A percentile compares a stretch with the other conserved stretches of the same genome.
Conservation (phyloP, 2,329 filamentous ascomycete species). For the Orbilia brochopaga region DNA sequence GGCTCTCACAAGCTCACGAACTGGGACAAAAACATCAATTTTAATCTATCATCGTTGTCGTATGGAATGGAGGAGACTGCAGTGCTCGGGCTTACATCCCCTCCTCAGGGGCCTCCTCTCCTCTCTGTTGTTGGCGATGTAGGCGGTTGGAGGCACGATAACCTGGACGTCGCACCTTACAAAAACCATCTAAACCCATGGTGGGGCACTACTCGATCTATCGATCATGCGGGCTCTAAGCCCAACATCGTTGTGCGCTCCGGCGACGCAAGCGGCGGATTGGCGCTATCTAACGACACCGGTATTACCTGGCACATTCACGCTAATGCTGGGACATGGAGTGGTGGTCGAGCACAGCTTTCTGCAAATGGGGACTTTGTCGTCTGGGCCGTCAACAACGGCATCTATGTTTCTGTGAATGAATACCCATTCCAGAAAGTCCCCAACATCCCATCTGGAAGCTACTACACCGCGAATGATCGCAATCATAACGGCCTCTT, state of each 20-base stretch:
- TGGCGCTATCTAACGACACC: constrained; percentile 63
- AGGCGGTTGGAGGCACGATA: constrained; percentile 61
- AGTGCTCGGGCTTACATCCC: constrained; percentile 62
- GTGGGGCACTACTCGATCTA: constrained; percentile 61
- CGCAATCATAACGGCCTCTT: constrained; percentile 64
- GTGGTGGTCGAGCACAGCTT: constrained; percentile 40
- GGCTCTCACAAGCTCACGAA: constrained; percentile 65
- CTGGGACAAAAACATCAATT: constrained; percentile 63
- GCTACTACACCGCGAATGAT: constrained; percentile 64
- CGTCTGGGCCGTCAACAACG: constrained; percentile 46
- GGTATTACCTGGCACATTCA: constrained; percentile 62
- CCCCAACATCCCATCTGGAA: constrained; percentile 59
- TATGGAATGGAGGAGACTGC: constrained; percentile 66
- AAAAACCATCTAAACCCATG: constrained; percentile 62
- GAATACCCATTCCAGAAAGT: constrained; percentile 61
- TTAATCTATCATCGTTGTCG: constrained; percentile 63
- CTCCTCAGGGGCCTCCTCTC: constrained; percentile 63
- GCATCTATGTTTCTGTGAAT: constrained; percentile 52
- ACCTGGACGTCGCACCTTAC: constrained; percentile 60
- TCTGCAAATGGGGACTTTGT: constrained; percentile 47
- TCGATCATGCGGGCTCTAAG: constrained; percentile 57
- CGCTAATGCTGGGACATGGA: constrained; percentile 59
- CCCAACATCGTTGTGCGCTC: constrained; percentile 63
- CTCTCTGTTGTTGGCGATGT: constrained; percentile 64
- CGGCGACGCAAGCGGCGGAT: constrained; percentile 57